Conservation (phyloP, 192 early-diverging fungal genomes). For the Coemansia brasiliensis region DNA sequence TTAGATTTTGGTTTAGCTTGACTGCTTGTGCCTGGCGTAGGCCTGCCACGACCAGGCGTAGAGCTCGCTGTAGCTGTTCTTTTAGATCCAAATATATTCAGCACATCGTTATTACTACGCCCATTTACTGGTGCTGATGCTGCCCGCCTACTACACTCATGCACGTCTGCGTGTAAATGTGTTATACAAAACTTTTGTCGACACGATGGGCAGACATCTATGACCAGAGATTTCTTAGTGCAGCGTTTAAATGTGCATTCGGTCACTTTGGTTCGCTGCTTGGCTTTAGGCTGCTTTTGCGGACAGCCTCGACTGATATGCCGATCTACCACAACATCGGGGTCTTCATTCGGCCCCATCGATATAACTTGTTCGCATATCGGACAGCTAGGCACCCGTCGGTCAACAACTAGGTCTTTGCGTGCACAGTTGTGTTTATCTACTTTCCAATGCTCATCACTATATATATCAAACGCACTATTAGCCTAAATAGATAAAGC, state of each 20-base stretch:
- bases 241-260: constrained; percentile 66
- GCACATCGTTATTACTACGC: constrained; percentile 3
- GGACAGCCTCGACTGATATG: constrained; percentile 24
- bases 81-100: constrained; percentile 15
- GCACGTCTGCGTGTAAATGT: constrained; percentile 75
- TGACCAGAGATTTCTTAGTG: constrained; percentile 65
- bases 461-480: constrained; percentile 18
- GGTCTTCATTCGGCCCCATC: constrained; percentile 67
- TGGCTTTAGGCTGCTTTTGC: constrained; percentile 41
- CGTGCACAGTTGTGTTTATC: constrained; percentile 64
- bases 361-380: constrained; percentile 76
- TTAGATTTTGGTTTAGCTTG: constrained; percentile 13
- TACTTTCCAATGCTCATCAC: constrained; percentile 68
- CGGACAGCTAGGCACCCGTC: constrained; percentile 72
- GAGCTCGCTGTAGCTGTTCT: constrained; percentile 7
- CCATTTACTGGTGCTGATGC: constrained; percentile 3
- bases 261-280: constrained; percentile 34
- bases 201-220: constrained; percentile 68
- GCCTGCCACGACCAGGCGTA: neutral
- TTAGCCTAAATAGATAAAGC: neutral
- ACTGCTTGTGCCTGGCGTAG: neutral
- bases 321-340: constrained; percentile 58
- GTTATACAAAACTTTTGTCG: constrained; percentile 70
- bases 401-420: constrained; percentile 59
- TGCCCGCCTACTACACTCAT: constrained; percentile 57